Evolutionary conservation across 2,329 filamentous ascomycete genomes (phyloP).

Genomic region (Magnaporthales sp.): DNA sequence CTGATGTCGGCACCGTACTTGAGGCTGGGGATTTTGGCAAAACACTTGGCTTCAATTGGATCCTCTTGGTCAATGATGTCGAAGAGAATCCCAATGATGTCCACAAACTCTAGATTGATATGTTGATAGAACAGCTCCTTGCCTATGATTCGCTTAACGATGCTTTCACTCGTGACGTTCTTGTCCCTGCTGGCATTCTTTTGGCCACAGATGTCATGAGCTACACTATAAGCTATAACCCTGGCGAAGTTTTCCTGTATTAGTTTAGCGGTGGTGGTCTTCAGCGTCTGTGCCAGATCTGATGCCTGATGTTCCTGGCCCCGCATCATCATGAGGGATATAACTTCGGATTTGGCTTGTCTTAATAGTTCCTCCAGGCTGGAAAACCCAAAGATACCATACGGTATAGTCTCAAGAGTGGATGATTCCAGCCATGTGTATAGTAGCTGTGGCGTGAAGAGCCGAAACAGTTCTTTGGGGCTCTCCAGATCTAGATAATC

Average conservation of each 20-base stretch:
- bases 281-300: slow-evolving; percentile 51
- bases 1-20: slow-evolving; percentile 55
- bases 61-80: slow-evolving; percentile 71
- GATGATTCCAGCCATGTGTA: slow-evolving; percentile 79
- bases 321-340: slow-evolving; percentile 76
- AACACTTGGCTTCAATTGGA: slow-evolving; percentile 54
- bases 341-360: slow-evolving; percentile 67
- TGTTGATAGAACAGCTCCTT: slow-evolving; percentile 53
- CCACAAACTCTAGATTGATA: slow-evolving; percentile 62
- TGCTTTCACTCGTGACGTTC: slow-evolving; percentile 35
- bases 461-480: slow-evolving; percentile 62
- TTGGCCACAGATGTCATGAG: slow-evolving; percentile 56
- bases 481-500: slow-evolving; percentile 53
- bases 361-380: slow-evolving; percentile 59
- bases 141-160: slow-evolving; percentile 62
- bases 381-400: slow-evolving; percentile 71
- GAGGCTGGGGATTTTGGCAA: slow-evolving; percentile 50
- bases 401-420: slow-evolving; percentile 66
- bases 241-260: slow-evolving; percentile 65
- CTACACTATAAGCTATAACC: slow-evolving; percentile 74
- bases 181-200: slow-evolving; percentile 34
- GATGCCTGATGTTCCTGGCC: slow-evolving; percentile 56
- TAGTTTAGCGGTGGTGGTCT: slow-evolving; percentile 44
- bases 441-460: slow-evolving; percentile 83
- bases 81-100: slow-evolving; percentile 70